Evolutionary conservation across 371 early-diverging fungal genomes (phyloP).

Genomic region (Smittium mucronatum): DNA sequence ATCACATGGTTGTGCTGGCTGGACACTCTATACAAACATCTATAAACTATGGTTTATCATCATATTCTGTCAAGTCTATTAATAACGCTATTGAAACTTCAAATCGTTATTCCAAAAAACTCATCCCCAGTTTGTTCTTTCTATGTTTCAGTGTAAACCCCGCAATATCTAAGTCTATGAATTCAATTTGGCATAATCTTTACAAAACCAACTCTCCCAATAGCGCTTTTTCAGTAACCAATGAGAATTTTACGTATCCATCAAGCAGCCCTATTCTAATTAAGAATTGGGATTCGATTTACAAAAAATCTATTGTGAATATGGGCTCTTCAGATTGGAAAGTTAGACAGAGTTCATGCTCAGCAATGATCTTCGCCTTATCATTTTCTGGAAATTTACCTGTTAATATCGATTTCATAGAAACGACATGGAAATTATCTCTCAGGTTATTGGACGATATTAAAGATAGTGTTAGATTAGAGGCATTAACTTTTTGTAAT

Average conservation of each 20-base stretch:
- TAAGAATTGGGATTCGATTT: conserved; percentile 64
- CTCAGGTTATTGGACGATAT: conserved; percentile 88
- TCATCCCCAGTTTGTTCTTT: conserved; percentile 74
- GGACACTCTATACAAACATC: conserved; percentile 69
- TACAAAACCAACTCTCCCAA: conserved; percentile 13
- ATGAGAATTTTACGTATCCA: conserved; percentile 7
- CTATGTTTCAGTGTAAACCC: conserved; percentile 80
- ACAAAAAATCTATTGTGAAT: conserved; percentile 57
- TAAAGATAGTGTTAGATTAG: conserved; percentile 77
- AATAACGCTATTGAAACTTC: conserved; percentile 63
- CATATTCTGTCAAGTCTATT: conserved; percentile 72
- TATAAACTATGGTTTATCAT: conserved; percentile 77
- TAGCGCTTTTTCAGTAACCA: not conserved
- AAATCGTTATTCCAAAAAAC: conserved; percentile 53
- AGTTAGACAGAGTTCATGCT: conserved; percentile 54
- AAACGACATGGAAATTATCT: conserved; percentile 59
- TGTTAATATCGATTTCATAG: conserved; percentile 54
- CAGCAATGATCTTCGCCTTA: conserved; percentile 31
- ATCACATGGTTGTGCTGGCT: conserved; percentile 86
- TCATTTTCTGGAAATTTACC: conserved; percentile 68
- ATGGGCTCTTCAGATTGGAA: conserved; percentile 79
- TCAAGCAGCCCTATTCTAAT: conserved; percentile 52
- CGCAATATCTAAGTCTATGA: conserved; percentile 76
- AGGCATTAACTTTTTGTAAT: conserved; percentile 68
- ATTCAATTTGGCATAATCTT: conserved; percentile 72